These are phyloP conservation scores for Pichia insulana DNA, from an alignment of 805 yeast species.

Conservation along the genomic window DNA sequence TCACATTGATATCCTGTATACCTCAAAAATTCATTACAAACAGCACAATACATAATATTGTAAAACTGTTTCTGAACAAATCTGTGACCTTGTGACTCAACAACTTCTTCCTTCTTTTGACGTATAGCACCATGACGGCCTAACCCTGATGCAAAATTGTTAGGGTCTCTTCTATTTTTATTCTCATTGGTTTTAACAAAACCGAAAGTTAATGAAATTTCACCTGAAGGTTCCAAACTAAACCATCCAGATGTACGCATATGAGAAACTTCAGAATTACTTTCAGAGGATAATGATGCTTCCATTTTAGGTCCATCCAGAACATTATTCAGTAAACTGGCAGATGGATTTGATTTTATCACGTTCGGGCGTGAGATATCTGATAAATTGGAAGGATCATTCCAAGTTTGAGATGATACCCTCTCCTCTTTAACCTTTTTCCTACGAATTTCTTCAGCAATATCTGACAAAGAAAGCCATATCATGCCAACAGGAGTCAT, in stretches of 20 bases:
- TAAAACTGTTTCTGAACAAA: constrained; percentile 93
- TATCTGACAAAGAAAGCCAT: constrained; percentile 86
- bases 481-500: constrained; percentile 82
- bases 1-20: constrained; percentile 83
- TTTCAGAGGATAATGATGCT: too few species aligned
- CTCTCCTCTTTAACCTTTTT: constrained; percentile 70
- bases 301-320: not conserved
- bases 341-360: not conserved
- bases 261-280: constrained; percentile 7
- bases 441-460: constrained; percentile 91
- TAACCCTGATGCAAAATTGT: constrained; percentile 50
- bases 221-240: constrained; percentile 90
- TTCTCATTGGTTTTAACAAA: constrained; percentile 53
- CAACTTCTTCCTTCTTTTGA: constrained; percentile 82
- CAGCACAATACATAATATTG: constrained; percentile 94
- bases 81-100: constrained; percentile 94
- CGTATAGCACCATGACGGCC: constrained; percentile 98
- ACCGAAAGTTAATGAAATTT: constrained; percentile 65
- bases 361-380: not conserved
- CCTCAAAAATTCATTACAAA: constrained; percentile 91
- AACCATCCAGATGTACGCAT: constrained; percentile 66
- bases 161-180: constrained; percentile 38
- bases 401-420: constrained; percentile 72
- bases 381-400: constrained; percentile 58
- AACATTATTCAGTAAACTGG: not conserved